phyloP scores from a whole-genome alignment of 2,329 filamentous ascomycete genomes.

The Colletotrichum scovillei region DNA sequence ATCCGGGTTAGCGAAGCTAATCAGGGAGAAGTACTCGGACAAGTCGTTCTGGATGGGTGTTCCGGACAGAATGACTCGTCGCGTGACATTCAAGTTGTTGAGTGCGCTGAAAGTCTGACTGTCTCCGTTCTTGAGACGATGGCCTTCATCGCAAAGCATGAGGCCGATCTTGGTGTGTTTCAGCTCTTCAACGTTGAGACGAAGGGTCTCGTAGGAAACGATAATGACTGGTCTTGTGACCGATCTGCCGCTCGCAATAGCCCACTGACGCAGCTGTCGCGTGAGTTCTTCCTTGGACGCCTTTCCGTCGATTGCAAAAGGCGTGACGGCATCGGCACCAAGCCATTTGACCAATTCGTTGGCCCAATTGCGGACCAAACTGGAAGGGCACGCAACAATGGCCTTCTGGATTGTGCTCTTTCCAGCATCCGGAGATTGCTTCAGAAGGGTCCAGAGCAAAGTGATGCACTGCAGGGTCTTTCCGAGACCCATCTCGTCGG shows the following conservation, averaged over 20 bases:
- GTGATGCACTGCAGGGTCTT: constrained; percentile 98
- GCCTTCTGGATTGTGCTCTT: constrained; percentile 95
- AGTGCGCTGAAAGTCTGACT: constrained; percentile 94
- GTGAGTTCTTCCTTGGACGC: constrained; percentile 94
- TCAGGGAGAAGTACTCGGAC: constrained; percentile 96
- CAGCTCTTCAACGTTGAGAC: constrained; percentile 90
- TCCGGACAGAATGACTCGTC: constrained; percentile 93
- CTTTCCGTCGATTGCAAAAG: constrained; percentile 97
- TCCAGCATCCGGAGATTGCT: constrained; percentile 95
- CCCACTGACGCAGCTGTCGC: constrained; percentile 93
- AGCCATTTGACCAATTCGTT: constrained; percentile 98
- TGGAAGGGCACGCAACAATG: constrained; percentile 96
- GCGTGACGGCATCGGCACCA: constrained; percentile 87
- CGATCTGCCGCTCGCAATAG: constrained; percentile 87
- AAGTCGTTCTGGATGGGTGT: constrained; percentile 98
- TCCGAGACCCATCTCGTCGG: constrained; percentile 97
- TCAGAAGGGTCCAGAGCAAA: constrained; percentile 94
- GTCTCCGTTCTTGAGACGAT: constrained; percentile 96
- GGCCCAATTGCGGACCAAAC: constrained; percentile 96
- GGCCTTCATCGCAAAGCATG: constrained; percentile 95
- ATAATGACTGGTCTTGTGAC: constrained; percentile 95
- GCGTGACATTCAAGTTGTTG: constrained; percentile 88
- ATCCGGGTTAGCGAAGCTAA: constrained; percentile 96
- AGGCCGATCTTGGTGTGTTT: constrained; percentile 91
- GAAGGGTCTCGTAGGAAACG: constrained; percentile 95